phyloP scores from a whole-genome alignment of 352 stramenopile species.

The Pythium myriotylum region DNA sequence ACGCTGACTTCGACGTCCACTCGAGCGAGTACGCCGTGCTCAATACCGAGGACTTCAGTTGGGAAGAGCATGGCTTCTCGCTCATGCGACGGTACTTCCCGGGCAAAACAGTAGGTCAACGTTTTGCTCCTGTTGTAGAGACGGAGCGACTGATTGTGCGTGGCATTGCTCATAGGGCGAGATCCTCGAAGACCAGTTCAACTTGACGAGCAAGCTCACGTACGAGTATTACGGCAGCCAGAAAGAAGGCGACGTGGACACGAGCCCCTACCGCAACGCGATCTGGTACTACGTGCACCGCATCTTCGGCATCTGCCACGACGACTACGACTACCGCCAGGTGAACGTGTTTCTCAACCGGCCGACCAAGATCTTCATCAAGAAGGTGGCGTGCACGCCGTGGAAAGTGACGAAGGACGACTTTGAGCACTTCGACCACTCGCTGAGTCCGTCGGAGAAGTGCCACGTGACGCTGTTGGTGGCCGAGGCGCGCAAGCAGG shows the following conservation, averaged over 20 bases:
- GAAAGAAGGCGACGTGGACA: constrained; percentile 70
- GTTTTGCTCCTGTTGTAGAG: too few relatives aligned
- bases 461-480: constrained; percentile 85
- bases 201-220: constrained; percentile 83
- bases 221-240: constrained; percentile 75
- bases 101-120: constrained; percentile 60
- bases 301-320: constrained; percentile 90
- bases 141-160: too few relatives aligned
- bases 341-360: too few relatives aligned
- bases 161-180: too few relatives aligned
- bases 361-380: too few relatives aligned
- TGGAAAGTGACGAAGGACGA: constrained; percentile 82
- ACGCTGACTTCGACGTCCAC: constrained; percentile 86
- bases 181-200: constrained; percentile 87
- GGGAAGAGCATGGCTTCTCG: constrained; percentile 89
- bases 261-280: constrained; percentile 75
- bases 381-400: too few relatives aligned
- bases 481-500: constrained; percentile 84
- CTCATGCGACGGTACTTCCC: constrained; percentile 86
- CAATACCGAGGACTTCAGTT: constrained; percentile 89
- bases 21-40: constrained; percentile 80
- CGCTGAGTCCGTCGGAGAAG: constrained; percentile 79
- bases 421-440: constrained; percentile 86
- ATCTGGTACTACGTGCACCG: constrained; percentile 90
- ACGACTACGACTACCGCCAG: too few relatives aligned